These are phyloP conservation scores for Lichenothelia convexa DNA, from an alignment of 495 filamentous ascomycete species.

Conservation along the genomic window DNA sequence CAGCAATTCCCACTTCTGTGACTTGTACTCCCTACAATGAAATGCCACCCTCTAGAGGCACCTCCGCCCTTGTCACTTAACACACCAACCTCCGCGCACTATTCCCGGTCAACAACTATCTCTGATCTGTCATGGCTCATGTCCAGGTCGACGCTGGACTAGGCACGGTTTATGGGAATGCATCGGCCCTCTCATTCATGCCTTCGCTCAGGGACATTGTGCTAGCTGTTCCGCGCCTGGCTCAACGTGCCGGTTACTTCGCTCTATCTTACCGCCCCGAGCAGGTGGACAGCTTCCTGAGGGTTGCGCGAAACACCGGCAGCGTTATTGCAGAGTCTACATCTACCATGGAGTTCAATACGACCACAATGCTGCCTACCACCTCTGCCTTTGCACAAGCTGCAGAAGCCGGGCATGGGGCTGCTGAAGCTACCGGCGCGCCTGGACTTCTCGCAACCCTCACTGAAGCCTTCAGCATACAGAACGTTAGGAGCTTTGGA, in stretches of 20 bases:
- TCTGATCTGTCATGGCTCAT: no score
- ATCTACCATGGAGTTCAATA: conserved; percentile 11
- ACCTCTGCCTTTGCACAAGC: conserved; percentile 15
- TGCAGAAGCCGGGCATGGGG: conserved; percentile 12
- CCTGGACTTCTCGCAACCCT: conserved; percentile 12
- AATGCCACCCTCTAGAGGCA: no score
- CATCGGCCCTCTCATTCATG: conserved; percentile 7
- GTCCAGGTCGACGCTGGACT: no score
- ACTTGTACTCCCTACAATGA: no score
- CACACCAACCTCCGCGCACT: no score
- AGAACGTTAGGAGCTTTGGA: conserved; percentile 42
- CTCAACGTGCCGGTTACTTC: conserved; percentile 39
- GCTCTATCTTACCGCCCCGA: conserved; percentile 40
- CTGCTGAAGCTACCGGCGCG: conserved; percentile 18
- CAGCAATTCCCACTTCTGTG: no score
- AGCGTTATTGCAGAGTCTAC: conserved; percentile 41
- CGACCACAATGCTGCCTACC: conserved; percentile 18
- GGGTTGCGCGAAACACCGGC: conserved; percentile 32
- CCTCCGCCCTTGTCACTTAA: no score
- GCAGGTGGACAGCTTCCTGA: conserved; percentile 37
- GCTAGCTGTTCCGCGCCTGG: conserved; percentile 41
- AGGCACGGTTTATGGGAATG: no score
- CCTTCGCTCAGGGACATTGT: conserved; percentile 32
- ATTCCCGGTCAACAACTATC: no score
- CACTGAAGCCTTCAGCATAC: conserved; percentile 13